Evolutionary conservation across 2,329 filamentous ascomycete species (phyloP), one percentile per base, ranked within the genome.

Genomic region (Arthrinium phaeospermum): DNA sequence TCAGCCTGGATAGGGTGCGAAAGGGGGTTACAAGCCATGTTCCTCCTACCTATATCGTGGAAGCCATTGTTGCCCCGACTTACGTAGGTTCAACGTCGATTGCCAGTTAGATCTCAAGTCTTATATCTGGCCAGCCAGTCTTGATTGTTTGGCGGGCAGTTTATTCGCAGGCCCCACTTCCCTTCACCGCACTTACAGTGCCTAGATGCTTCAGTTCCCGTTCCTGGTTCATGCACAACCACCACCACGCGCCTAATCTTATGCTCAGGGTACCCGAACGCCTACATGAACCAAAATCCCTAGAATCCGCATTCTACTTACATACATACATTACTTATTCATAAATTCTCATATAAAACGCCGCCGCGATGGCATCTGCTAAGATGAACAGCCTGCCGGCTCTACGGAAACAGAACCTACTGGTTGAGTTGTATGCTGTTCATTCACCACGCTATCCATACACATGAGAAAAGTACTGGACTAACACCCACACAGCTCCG

Each of bases 401-500:
- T 70, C 76, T 95, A 79, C 89, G 92, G 78, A 91, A 88, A 81
- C 93, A 96, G 81, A 92, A 95, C 79, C 88, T 96, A 69, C 87
- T 95, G 53, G 88, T 94, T 73, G 94, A 96, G 84, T 96, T 96
- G 94, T 96, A 86, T 76, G 92, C 84, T 70, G 47, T 37, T 57
- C 67, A 61, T 47, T 68, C 37, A 41, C 10, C 37, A 8, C 8
- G 1, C 8, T 10, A 41, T 10, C 7, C 37, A 10, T 69, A 67
- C 69, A 30, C 30, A 67, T 45, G 5, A 46, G 53, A 64, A 57
- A 45, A 41, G 22, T 41, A 64, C 44, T 69, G 70, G 70, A 78
- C 79, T 74, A 75, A 67, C 49, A 70, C 61, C 70, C 2, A 22
- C 24, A n/a, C 37, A 97, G 94, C 83, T 89, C 93, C 74, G 93